Percentiles rank a stretch among this genome's conserved stretches.
These are phyloP conservation scores for Volvox africanus DNA, from an alignment of 139 green algal genomes.

Conservation along the genomic window DNA sequence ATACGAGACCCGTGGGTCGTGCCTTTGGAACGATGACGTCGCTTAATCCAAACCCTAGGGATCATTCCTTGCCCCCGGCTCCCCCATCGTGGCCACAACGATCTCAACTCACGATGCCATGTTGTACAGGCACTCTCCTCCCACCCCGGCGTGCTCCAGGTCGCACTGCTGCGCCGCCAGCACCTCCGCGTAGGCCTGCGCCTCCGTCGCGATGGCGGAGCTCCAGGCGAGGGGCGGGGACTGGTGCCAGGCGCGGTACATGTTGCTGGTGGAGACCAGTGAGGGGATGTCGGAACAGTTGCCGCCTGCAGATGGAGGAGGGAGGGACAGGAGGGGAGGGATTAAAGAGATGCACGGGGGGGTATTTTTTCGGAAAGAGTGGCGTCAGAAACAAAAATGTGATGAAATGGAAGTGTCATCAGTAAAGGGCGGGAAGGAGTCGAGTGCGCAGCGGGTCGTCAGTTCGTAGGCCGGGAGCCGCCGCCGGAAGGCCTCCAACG, in stretches of 20 bases:
- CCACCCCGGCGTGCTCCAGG: slow-evolving; percentile 7
- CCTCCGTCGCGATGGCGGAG: background rate
- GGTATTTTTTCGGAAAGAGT: too few species aligned
- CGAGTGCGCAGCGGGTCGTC: background rate
- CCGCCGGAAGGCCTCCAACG: too few species aligned
- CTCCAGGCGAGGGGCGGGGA: background rate
- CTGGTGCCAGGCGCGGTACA: background rate
- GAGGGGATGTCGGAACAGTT: slow-evolving; percentile 6
- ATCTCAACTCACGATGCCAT: background rate
- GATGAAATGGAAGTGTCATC: too few species aligned
- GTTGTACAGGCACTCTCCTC: background rate
- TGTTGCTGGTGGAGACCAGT: background rate
- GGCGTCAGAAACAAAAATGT: too few species aligned
- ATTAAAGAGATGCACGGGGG: too few species aligned
- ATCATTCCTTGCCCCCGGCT: too few species aligned
- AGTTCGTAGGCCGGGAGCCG: too few species aligned
- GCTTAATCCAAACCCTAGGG: too few species aligned
- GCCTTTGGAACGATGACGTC: too few species aligned
- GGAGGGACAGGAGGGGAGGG: background rate
- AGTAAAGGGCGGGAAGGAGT: too few species aligned
- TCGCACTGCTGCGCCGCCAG: slow-evolving; percentile 11
- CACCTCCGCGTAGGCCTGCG: background rate
- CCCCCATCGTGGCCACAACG: too few species aligned
- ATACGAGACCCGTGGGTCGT: too few species aligned
- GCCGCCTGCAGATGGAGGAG: background rate